These are phyloP conservation scores for Dendrocalamus latiflorus DNA, from an alignment of 202 grass and related monocot genomes.

Conservation along the genomic window DNA sequence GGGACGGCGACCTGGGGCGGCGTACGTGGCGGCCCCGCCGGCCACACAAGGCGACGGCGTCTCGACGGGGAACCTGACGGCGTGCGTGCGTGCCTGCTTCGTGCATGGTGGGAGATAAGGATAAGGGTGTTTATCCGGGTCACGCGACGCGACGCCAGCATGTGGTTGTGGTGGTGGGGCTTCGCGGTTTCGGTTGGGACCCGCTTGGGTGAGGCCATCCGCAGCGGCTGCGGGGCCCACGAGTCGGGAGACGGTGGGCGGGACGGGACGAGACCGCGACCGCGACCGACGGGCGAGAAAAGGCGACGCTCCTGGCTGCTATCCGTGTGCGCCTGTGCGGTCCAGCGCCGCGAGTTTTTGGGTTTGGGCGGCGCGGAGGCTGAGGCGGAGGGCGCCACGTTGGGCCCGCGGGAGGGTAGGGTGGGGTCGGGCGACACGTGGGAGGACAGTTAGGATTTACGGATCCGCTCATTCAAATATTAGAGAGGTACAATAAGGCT, in stretches of 20 bases:
- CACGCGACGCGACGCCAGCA: no score
- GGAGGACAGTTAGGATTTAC: background rate
- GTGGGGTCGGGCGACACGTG: background rate
- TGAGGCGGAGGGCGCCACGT: background rate
- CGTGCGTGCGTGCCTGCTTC: no score
- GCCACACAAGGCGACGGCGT: constrained; percentile 23
- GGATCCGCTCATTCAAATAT: no score
- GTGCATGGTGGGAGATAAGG: constrained; percentile 24
- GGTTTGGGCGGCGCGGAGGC: background rate
- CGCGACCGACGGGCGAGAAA: background rate
- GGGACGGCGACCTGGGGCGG: background rate
- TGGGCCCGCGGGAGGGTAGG: background rate
- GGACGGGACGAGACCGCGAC: background rate
- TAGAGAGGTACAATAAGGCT: no score
- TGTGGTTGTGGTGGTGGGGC: background rate
- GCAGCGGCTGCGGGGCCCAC: background rate
- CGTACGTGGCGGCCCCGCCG: background rate
- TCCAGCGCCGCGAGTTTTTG: background rate
- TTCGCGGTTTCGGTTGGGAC: background rate
- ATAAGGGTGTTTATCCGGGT: background rate
- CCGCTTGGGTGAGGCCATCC: background rate
- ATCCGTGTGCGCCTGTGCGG: background rate
- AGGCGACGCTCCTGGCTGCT: background rate
- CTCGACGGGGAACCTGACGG: background rate
- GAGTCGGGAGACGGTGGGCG: background rate